These are phyloP conservation scores for Cochlearia excelsa DNA, from an alignment of 345 rosid genomes.

Conservation along the genomic window DNA sequence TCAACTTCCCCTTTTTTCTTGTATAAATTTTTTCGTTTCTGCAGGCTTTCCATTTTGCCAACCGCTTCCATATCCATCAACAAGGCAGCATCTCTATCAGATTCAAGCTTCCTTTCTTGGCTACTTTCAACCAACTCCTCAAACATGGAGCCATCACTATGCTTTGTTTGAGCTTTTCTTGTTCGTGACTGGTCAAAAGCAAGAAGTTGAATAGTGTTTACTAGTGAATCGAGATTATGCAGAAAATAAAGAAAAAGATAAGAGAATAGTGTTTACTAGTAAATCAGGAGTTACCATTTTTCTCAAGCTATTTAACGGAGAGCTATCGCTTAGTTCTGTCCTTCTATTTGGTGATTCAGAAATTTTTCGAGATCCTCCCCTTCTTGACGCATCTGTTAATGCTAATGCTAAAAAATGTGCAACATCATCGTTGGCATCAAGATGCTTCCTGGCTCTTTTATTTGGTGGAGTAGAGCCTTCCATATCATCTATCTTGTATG, in stretches of 20 bases:
- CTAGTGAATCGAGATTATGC: conserved; percentile 1
- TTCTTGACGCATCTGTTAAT: conserved; percentile 61
- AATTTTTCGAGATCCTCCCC: conserved; percentile 63
- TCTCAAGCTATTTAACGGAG: conserved; percentile 62
- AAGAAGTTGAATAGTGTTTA: conserved; percentile 11
- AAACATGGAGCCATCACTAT: conserved; percentile 35
- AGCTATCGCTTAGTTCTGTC: conserved; percentile 43
- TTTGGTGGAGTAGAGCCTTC: conserved; percentile 44
- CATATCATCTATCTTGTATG: conserved; percentile 46
- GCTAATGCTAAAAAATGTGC: conserved; percentile 70
- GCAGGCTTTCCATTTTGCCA: conserved; percentile 57
- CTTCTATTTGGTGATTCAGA: conserved; percentile 45
- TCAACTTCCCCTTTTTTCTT: conserved; percentile 56
- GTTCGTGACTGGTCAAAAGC: conserved; percentile 42
- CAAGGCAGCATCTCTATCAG: conserved; percentile 46
- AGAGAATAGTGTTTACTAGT: background rate
- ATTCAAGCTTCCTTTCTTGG: conserved; percentile 39
- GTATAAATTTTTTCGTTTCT: conserved; percentile 54
- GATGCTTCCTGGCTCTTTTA: conserved; percentile 52
- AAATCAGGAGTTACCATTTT: conserved; percentile 50
- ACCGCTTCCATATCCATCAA: conserved; percentile 61
- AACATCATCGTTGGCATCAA: conserved; percentile 55
- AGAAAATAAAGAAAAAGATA: conserved; percentile 8
- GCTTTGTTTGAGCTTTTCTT: conserved; percentile 45
- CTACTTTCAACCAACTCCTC: conserved; percentile 49